Evolutionary conservation across 2,329 filamentous ascomycete species (phyloP), one percentile per base, ranked within the genome.

Genomic region (Monilinia vaccinii-corymbosi): DNA sequence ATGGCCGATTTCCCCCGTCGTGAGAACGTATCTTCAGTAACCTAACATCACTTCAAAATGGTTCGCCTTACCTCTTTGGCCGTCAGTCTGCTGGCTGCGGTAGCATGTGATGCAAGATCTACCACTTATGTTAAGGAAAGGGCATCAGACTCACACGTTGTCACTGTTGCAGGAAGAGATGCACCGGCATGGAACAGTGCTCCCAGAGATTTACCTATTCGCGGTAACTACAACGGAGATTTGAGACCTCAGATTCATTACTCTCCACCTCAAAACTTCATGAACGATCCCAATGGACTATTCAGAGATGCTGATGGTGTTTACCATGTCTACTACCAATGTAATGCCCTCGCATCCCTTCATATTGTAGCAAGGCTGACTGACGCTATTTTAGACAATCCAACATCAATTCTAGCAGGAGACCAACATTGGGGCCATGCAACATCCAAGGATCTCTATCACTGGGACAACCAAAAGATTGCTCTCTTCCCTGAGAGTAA

Each of bases 351-450:
- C 38, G 4, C 34, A 28, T 9, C 8, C 1, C n/a, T 21, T 40
- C 23, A 8, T 6, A 18, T 5, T 21, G 16, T 18, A 28, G 28
- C 16, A 7, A 32, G 8, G 18, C 28, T 52, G 34, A 23, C 28
- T 52, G 34, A 51, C 42, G 48, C 28, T 32, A 46, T 23, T 59
- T 48, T 23, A 78, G 76, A 80, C 64, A 81, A 81, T 59, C 79
- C 80, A 1, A 75, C 75, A 0, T 77, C 68, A 2, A 71, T 73
- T 9, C 75, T 79, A 0, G 79, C 74, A 7, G 82, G 82, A 1
- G 82, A 84, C 62, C 79, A 86, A 66, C 83, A 86, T 65, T 87
- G 84, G 85, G 84, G 85, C 11, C 84, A 87, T 66, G 83, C 83
- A 2, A 86, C 83, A 1, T 83, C 79, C 36, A 67, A 72, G 16